A percentile compares a stretch with the other conserved stretches of the same genome.
Evolutionary conservation across 2,329 filamentous ascomycete species (phyloP).

Genomic region (Pyrenophora teres): DNA sequence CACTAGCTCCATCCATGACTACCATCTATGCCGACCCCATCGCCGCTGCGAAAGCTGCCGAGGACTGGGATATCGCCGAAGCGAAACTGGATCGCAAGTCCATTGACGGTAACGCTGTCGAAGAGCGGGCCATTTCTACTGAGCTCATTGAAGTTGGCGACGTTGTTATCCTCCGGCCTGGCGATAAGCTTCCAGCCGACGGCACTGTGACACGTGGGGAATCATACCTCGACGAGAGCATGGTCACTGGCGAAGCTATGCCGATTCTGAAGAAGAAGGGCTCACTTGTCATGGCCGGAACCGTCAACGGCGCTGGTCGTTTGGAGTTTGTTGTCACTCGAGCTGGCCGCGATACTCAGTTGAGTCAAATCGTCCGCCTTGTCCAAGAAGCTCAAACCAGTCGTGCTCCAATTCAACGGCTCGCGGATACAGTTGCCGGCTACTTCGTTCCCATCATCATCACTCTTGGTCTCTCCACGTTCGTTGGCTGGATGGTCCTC

Average conservation of each 20-base stretch:
- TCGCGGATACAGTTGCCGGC: constrained; percentile 88
- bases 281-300: constrained; percentile 82
- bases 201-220: constrained; percentile 85
- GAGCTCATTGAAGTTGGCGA: constrained; percentile 94
- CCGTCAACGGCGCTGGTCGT: constrained; percentile 90
- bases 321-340: constrained; percentile 91
- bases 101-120: constrained; percentile 65
- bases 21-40: constrained; percentile 96
- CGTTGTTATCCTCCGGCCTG: constrained; percentile 87
- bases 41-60: constrained; percentile 86
- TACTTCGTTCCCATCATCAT: constrained; percentile 94
- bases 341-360: constrained; percentile 91
- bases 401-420: constrained; percentile 88
- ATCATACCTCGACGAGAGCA: constrained; percentile 94
- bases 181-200: constrained; percentile 96
- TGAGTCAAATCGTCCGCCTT: constrained; percentile 97
- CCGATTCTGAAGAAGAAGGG: constrained; percentile 88
- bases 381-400: constrained; percentile 97
- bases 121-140: constrained; percentile 86
- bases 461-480: constrained; percentile 80
- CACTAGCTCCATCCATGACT: constrained; percentile 91
- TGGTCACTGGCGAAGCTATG: constrained; percentile 98
- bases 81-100: constrained; percentile 53
- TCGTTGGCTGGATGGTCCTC: constrained; percentile 90
- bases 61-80: constrained; percentile 67